These are phyloP conservation scores for Taiwanofungus camphoratus DNA, from an alignment of 1,284 basidiomycete species.

Conservation along the genomic window DNA sequence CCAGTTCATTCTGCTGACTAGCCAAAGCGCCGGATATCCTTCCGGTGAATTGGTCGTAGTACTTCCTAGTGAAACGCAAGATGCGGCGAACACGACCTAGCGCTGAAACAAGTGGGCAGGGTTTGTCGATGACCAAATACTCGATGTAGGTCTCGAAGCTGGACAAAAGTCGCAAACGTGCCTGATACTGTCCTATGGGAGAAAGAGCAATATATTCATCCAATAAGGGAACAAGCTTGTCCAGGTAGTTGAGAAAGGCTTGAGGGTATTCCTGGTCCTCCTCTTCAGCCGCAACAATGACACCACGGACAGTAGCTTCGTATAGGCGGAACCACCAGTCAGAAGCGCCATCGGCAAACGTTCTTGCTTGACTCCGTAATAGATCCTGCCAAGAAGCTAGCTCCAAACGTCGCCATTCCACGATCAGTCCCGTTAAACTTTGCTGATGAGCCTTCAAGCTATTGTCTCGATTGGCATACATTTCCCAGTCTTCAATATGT, in stretches of 20 bases:
- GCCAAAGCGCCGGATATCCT: constrained; percentile 48
- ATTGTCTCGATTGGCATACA: constrained; percentile 86
- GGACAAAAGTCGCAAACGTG: constrained; percentile 65
- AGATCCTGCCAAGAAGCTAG: constrained; percentile 84
- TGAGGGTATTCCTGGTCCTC: constrained; percentile 24
- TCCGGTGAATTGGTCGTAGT: constrained; percentile 62
- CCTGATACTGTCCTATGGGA: constrained; percentile 78
- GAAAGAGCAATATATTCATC: constrained; percentile 79
- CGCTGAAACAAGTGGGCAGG: constrained; percentile 23
- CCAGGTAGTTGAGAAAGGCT: constrained; percentile 50
- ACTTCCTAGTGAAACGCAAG: constrained; percentile 60
- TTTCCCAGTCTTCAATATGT: constrained; percentile 96
- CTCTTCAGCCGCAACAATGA: constrained; percentile 42
- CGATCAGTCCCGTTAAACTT: constrained; percentile 68
- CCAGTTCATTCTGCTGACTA: constrained; percentile 59
- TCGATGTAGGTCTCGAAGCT: constrained; percentile 59
- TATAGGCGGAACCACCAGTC: constrained; percentile 95
- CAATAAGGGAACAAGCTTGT: constrained; percentile 71
- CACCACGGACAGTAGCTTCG: constrained; percentile 70
- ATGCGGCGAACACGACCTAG: constrained; percentile 51
- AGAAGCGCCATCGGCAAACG: constrained; percentile 59
- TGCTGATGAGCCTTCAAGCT: constrained; percentile 69
- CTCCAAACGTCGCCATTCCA: constrained; percentile 90
- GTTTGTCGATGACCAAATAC: constrained; percentile 23
- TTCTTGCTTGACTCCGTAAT: constrained; percentile 64